Conservation (phyloP, 1,284 basidiomycete species). For the Somion occarium region DNA sequence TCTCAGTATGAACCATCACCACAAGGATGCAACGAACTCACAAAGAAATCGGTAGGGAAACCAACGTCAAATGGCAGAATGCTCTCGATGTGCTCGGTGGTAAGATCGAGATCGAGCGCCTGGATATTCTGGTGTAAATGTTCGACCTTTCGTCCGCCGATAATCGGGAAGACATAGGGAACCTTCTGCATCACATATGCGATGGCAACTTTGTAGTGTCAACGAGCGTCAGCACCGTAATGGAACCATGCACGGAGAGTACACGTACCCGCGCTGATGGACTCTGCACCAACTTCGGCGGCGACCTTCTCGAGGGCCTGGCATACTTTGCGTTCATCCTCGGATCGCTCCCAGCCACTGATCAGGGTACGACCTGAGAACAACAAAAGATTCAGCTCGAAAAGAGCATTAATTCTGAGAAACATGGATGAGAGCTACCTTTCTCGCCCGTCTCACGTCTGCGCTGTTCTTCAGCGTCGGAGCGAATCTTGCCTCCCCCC, state of each 20-base stretch:
- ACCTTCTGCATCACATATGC: conserved; percentile 42
- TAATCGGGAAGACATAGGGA: conserved; percentile 34
- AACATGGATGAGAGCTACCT: conserved; percentile 7
- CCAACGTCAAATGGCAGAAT: conserved; percentile 35
- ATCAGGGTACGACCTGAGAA: conserved; percentile 20
- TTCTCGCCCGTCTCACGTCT: conserved; percentile 37
- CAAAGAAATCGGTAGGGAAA: conserved; percentile 35
- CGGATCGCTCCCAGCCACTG: conserved; percentile 34
- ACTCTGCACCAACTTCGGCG: conserved; percentile 33
- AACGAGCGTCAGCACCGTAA: background rate
- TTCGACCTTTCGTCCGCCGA: conserved; percentile 44
- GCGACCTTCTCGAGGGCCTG: conserved; percentile 40
- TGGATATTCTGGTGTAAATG: conserved; percentile 42
- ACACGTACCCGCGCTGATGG: conserved; percentile 33
- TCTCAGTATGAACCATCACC: background rate
- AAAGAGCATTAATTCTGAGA: background rate
- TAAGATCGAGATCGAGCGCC: conserved; percentile 37
- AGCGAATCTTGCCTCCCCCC: conserved; percentile 40
- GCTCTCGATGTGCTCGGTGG: conserved; percentile 38
- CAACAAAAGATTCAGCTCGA: background rate
- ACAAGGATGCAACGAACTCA: conserved; percentile 20
- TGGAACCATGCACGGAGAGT: background rate
- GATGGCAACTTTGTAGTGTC: conserved; percentile 30
- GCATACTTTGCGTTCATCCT: conserved; percentile 33
- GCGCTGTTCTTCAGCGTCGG: conserved; percentile 39